phyloP scores from a whole-genome alignment of 805 yeast species.

The Hemisphaericaspora nanyangensis region DNA sequence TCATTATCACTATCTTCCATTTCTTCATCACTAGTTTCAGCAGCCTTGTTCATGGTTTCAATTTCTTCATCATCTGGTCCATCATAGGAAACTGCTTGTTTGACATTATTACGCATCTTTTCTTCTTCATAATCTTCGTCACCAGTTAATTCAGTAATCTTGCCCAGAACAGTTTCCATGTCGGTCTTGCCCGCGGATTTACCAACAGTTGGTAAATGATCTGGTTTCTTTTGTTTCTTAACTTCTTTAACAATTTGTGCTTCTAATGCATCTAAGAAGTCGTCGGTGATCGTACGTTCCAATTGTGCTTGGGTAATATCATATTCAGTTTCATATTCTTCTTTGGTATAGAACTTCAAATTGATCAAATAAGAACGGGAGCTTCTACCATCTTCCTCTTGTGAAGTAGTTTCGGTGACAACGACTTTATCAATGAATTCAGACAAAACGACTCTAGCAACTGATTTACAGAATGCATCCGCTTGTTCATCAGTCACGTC shows the following conservation, averaged over 20 bases:
- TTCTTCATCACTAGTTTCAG: constrained; percentile 71
- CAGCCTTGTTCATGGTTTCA: constrained; percentile 83
- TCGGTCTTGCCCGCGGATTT: constrained; percentile 59
- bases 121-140: constrained; percentile 61
- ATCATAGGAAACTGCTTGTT: constrained; percentile 89
- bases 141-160: constrained; percentile 25
- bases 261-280: constrained; percentile 72
- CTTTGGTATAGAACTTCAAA: constrained; percentile 67
- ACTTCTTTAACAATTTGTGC: constrained; percentile 72
- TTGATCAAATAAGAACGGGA: constrained; percentile 73
- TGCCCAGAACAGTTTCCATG: constrained; percentile 41
- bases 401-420: constrained; percentile 86
- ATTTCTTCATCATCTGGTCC: constrained; percentile 94
- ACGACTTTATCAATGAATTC: constrained; percentile 82
- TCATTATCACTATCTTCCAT: constrained; percentile 35
- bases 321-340: constrained; percentile 82
- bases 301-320: constrained; percentile 80
- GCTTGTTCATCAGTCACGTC: constrained; percentile 86
- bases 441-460: constrained; percentile 78
- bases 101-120: constrained; percentile 48
- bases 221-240: constrained; percentile 68
- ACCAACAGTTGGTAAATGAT: constrained; percentile 60
- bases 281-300: constrained; percentile 59
- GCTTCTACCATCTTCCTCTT: constrained; percentile 43
- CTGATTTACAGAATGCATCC: constrained; percentile 87